Conservation (phyloP, 768 basidiomycete genomes). For the Auricularia cornea region DNA sequence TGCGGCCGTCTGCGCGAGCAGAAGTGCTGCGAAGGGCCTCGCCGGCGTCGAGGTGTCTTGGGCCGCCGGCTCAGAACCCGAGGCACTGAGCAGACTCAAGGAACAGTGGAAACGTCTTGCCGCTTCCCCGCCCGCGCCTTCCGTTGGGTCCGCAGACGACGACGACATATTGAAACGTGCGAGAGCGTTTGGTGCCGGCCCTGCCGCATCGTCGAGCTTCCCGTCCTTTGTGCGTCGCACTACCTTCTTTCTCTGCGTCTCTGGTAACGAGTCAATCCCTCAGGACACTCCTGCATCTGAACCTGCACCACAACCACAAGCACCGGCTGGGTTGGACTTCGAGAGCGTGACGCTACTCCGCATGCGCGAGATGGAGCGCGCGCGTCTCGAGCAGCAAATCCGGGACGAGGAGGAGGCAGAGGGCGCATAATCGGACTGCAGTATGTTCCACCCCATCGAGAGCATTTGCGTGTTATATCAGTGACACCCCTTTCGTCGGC, state of each 20-base stretch:
- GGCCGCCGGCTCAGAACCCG: constrained; percentile 69
- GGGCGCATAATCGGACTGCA: background rate
- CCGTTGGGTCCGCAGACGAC: background rate
- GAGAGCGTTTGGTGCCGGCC: background rate
- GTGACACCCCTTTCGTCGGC: too few species aligned
- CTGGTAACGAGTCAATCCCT: background rate
- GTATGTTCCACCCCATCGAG: too few species aligned
- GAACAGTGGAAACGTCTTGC: constrained; percentile 66
- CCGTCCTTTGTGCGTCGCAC: background rate
- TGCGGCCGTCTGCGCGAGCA: constrained; percentile 59
- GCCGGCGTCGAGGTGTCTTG: constrained; percentile 61
- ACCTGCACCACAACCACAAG: constrained; percentile 15
- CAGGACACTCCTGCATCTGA: background rate
- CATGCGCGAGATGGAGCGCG: constrained; percentile 72
- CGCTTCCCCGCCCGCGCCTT: background rate
- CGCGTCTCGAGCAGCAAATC: constrained; percentile 46
- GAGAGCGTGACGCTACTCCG: constrained; percentile 75
- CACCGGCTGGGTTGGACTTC: constrained; percentile 49
- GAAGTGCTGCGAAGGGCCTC: constrained; percentile 35
- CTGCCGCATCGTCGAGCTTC: background rate
- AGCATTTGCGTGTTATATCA: too few species aligned
- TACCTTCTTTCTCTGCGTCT: too few species aligned
- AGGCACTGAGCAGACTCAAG: constrained; percentile 63
- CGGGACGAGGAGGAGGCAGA: constrained; percentile 32
- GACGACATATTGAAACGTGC: background rate